These are phyloP conservation scores for Gamarada debralockiae DNA, from an alignment of 495 filamentous ascomycete genomes.

Conservation along the genomic window DNA sequence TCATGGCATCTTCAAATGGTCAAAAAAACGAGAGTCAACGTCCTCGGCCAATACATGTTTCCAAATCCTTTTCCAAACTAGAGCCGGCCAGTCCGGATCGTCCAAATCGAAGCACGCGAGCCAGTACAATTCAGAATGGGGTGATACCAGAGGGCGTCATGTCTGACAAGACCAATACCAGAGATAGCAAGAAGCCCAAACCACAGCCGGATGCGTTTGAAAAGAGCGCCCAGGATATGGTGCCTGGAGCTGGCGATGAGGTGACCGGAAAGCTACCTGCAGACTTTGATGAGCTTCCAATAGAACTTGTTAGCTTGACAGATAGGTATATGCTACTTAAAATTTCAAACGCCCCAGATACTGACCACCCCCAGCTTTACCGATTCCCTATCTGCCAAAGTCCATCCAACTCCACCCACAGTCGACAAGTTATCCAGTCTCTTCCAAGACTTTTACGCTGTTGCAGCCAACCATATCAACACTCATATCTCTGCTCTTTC, in stretches of 20 bases:
- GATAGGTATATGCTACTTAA: slow-evolving; percentile 59
- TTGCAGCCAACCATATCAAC: slow-evolving; percentile 75
- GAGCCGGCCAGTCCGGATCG: slow-evolving; percentile 35
- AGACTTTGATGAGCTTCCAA: slow-evolving; percentile 82
- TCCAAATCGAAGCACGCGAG: slow-evolving; percentile 45
- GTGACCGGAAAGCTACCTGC: slow-evolving; percentile 50
- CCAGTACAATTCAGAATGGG: slow-evolving; percentile 59
- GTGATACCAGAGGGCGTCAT: slow-evolving; percentile 37
- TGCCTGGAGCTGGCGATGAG: slow-evolving; percentile 47
- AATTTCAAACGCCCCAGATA: neutral
- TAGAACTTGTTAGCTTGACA: slow-evolving; percentile 84
- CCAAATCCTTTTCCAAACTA: slow-evolving; percentile 25
- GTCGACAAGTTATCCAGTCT: slow-evolving; percentile 79
- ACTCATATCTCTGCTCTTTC: slow-evolving; percentile 84
- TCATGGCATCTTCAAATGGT: slow-evolving; percentile 21
- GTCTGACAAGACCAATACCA: slow-evolving; percentile 20
- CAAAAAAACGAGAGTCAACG: slow-evolving; percentile 16
- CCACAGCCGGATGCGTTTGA: slow-evolving; percentile 16
- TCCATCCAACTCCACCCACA: slow-evolving; percentile 77
- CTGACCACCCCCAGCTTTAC: slow-evolving; percentile 62
- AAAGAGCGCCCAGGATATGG: slow-evolving; percentile 33
- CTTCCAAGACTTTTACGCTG: slow-evolving; percentile 92
- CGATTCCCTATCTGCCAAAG: slow-evolving; percentile 82
- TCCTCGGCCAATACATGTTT: slow-evolving; percentile 28
- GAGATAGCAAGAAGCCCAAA: slow-evolving; percentile 19